A percentile compares a stretch with the other conserved stretches of the same genome.
phyloP scores from a whole-genome alignment of 1,284 basidiomycete genomes.

The Tilletia walkeri region DNA sequence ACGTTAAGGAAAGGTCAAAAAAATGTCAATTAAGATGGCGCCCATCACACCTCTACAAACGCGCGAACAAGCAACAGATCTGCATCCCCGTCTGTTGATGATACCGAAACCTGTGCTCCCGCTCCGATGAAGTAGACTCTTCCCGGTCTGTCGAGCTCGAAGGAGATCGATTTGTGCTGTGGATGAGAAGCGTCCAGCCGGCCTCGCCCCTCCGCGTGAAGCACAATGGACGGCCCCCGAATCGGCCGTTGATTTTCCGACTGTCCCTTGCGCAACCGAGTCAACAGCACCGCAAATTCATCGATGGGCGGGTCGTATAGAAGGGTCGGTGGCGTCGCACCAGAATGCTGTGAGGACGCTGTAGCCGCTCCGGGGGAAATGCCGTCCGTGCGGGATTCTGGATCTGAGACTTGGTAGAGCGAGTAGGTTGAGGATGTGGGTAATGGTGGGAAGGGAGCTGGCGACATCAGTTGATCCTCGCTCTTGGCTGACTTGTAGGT shows the following conservation, averaged over 20 bases:
- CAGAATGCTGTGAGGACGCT: background rate
- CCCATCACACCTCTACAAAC: constrained; percentile 37
- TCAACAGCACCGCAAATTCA: constrained; percentile 83
- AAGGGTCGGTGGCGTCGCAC: constrained; percentile 23
- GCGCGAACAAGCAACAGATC: constrained; percentile 7
- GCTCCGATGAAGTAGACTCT: constrained; percentile 85
- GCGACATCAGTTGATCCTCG: constrained; percentile 66
- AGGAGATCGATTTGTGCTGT: background rate
- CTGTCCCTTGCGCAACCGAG: constrained; percentile 61
- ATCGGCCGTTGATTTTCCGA: constrained; percentile 66
- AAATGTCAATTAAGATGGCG: too few relatives aligned
- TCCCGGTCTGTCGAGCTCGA: constrained; percentile 59
- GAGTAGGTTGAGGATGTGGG: constrained; percentile 24
- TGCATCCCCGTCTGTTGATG: background rate
- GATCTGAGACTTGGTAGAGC: constrained; percentile 28
- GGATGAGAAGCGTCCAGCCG: constrained; percentile 36
- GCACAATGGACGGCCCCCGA: constrained; percentile 78
- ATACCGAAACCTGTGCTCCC: constrained; percentile 63
- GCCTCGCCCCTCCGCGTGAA: constrained; percentile 73
- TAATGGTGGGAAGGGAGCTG: constrained; percentile 61
- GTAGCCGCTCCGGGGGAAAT: constrained; percentile 52
- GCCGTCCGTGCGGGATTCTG: constrained; percentile 31
- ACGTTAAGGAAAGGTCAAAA: too few relatives aligned
- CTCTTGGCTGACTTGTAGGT: constrained; percentile 70
- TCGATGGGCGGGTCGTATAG: constrained; percentile 93